Base-by-base conservation (phyloP, 2,329 filamentous ascomycete species). In the Colletotrichum tropicicola region DNA sequence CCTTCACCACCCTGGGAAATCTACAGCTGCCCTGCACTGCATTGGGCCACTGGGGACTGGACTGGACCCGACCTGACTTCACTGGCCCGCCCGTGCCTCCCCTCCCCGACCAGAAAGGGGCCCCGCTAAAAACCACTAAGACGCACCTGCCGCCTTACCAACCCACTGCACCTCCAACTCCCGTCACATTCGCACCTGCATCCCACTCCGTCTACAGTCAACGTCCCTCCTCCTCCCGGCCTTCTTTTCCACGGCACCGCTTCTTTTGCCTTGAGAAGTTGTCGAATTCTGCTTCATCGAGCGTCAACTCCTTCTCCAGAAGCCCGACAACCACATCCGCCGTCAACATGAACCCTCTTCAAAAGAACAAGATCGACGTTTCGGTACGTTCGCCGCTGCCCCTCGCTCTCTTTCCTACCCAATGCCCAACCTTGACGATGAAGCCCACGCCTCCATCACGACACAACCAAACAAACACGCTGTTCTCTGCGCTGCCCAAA, bases 341-440 rank as follows among this genome's bases (percentile, higher is more conserved):
- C 35, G 32, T 45, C 79, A 85, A 72, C 70, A 97, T 98, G 93
- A 98, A 98, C 80, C 95, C 95, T 73, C 93, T 94, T 79, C 93
- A 98, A 86, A 94, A 97, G 87, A 98, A 98, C 87, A 98, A 99
- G 86, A 87, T 98, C 74, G 96, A 99, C 82, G 87, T 98, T 82
- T 94, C 88, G 85, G 96, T 98, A 83, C 84, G 92, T 87, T 27
- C 25, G 49, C 52, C 48, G 65, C 67, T 60, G 64, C 60, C 55
- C 44, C 48, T 51, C 59, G 54, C 54, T 27, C 27, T 57, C 68
- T 70, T 47, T 44, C 41, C 53, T 66, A 56, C 44, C 53, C 52
- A 54, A 67, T 59, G 53, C 47, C 52, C 59, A 60, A 39, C 53
- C 54, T 59, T 43, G 44, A 30, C 43, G 28, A 37, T 39, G 21